Evolutionary conservation across 805 yeast species (phyloP), one percentile per base, ranked within the genome.

Genomic region (Citeromyces matritensis): DNA sequence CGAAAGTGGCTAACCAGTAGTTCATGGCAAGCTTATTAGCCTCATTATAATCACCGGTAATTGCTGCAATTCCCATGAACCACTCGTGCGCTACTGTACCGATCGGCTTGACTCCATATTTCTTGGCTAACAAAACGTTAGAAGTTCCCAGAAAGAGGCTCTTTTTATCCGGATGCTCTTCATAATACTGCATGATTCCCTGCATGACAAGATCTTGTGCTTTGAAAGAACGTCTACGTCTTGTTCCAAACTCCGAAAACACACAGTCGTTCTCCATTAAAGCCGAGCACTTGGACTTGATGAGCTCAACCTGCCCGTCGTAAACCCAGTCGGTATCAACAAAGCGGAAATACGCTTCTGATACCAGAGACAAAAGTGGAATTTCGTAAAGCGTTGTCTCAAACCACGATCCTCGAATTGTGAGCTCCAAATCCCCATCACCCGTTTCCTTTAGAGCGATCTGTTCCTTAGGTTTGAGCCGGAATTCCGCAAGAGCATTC

Each of bases 11-110:
- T 29, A 84, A 52, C 95, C 97, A 91, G 43, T 69, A 72, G 36
- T 85, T 82, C 88, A 93, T 77, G 3, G 58, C 53, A 8, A 47
- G 40, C 39, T 60, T 60, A 50, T 88, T 91, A 9, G 97, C 97
- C 40, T 67, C 53, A 1, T 44, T 41, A 46, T 88, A 91, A 50
- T 86, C 86, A 40, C 76, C 74, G 3, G 82, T 73, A 23, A 79
- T 68, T 1, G 98, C 78, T 0, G 97, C 99, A 35, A 88, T 73
- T 3, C 96, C 99, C 99, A 91, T 91, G 60, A 83, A 80, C 94
- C 97, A 86, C 58, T 91, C 99, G 55, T 91, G 99, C 0, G 96
- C 99, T 10, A 93, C 94, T 0, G 99, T 91, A n/a, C 99, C 99
- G 30, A 79, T 76, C 4, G 97, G 95, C 31, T 53, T 61, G 14